These are phyloP conservation scores for Forsythia viridissima DNA, from an alignment of 257 asterid genomes.

Conservation along the genomic window DNA sequence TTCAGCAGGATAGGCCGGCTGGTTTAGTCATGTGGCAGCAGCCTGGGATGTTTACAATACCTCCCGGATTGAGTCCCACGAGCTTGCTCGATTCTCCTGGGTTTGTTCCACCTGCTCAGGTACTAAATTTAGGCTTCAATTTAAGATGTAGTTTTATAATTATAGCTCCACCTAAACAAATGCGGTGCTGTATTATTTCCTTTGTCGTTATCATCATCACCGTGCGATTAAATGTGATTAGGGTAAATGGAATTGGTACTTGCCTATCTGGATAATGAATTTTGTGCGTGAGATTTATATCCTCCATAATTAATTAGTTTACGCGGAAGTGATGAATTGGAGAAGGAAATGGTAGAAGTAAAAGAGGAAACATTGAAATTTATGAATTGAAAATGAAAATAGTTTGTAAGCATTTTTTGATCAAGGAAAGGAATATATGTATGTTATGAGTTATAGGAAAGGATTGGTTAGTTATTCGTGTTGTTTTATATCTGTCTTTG, in stretches of 20 bases:
- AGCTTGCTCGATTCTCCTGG: conserved; percentile 78
- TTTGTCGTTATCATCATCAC: no score
- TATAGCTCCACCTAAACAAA: background rate
- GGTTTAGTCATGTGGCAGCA: conserved; percentile 54
- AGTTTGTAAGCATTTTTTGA: background rate
- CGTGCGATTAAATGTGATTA: background rate
- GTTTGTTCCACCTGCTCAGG: conserved; percentile 60
- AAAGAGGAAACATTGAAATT: no score
- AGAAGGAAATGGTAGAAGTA: background rate
- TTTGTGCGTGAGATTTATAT: background rate
- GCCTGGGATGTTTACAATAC: conserved; percentile 54
- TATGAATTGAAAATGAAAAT: background rate
- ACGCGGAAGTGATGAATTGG: background rate
- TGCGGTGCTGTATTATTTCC: no score
- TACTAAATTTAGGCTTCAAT: conserved; percentile 22
- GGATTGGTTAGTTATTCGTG: background rate
- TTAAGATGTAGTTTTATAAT: background rate
- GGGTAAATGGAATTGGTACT: background rate
- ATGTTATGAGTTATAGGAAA: background rate
- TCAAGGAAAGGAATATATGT: background rate
- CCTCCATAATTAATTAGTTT: background rate
- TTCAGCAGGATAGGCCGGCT: conserved; percentile 55
- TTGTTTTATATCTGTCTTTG: no score
- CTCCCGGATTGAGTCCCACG: conserved; percentile 77
- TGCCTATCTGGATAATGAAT: background rate